Evolutionary conservation across 352 stramenopile species (phyloP).

Genomic region (Globisporangium viniferum): DNA sequence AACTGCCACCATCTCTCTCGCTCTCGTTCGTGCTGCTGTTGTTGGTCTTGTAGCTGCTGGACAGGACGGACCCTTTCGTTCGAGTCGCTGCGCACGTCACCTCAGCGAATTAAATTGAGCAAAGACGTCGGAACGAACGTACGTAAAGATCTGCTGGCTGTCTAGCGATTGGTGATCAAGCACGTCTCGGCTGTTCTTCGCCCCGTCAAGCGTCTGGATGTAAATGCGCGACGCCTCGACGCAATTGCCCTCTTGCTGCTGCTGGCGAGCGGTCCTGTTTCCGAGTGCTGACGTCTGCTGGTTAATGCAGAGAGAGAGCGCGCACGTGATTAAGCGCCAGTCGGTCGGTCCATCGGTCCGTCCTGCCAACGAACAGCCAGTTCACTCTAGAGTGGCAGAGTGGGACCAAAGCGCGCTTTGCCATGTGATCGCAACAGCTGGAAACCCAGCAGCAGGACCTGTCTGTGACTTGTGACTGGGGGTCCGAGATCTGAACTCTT

Average conservation of each 20-base stretch:
- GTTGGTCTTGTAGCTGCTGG: background rate
- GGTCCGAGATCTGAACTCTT: background rate
- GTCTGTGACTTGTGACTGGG: background rate
- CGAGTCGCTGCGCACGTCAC: background rate
- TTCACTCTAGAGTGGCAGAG: slow-evolving; percentile 1
- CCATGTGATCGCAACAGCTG: slow-evolving; percentile 1
- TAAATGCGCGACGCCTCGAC: background rate
- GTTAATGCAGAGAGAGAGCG: background rate
- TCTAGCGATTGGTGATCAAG: background rate
- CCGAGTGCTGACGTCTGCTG: background rate
- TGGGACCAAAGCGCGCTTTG: background rate
- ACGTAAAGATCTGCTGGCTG: background rate
- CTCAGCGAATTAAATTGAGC: background rate
- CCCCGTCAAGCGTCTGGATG: background rate
- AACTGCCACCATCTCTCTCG: background rate
- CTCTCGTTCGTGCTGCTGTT: background rate
- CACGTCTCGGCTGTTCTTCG: background rate
- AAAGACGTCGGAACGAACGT: background rate
- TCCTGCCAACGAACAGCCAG: slow-evolving; percentile 1
- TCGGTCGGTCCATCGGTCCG: background rate
- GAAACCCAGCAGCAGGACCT: background rate
- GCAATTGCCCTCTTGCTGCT: background rate
- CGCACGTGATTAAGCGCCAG: background rate
- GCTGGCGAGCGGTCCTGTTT: slow-evolving; percentile 1
- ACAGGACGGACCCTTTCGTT: background rate